Evolutionary conservation across 2,329 filamentous ascomycete genomes (phyloP).

Genomic region (Fusarium metavorans): DNA sequence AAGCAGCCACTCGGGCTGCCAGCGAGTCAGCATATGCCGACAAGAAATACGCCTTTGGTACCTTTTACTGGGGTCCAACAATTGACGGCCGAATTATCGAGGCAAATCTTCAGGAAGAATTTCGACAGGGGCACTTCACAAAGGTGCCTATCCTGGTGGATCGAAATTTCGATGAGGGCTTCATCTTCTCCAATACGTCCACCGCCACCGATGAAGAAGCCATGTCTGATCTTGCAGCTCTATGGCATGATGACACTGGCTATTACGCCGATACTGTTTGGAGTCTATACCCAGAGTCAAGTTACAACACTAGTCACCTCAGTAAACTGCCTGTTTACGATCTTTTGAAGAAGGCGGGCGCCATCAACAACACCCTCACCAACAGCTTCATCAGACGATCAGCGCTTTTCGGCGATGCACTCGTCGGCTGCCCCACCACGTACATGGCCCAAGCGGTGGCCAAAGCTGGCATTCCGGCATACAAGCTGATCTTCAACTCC

Average conservation of each 20-base stretch:
- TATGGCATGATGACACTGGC: neutral
- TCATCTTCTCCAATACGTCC: conserved; percentile 6
- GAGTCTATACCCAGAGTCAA: neutral
- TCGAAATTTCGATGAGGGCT: conserved; percentile 10
- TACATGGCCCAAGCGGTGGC: conserved; percentile 3
- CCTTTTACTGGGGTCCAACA: conserved; percentile 4
- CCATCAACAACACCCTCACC: neutral
- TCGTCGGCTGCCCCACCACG: conserved; percentile 1
- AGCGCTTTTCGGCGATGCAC: conserved; percentile 3
- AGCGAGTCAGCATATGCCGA: neutral
- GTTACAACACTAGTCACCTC: neutral
- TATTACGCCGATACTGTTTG: neutral
- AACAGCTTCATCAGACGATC: conserved; percentile 4
- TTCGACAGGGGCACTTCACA: conserved; percentile 1
- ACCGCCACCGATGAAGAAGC: neutral
- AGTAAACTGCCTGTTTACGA: neutral
- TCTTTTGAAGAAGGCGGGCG: neutral
- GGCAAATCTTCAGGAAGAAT: neutral
- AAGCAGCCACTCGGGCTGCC: neutral
- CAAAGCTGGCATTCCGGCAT: neutral
- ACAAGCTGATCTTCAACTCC: conserved; percentile 13
- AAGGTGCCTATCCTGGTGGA: conserved; percentile 9
- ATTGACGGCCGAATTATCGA: conserved; percentile 5
- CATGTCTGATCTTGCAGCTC: neutral
- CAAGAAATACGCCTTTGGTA: conserved; percentile 1